Base-by-base conservation (phyloP, 441 rosid species). In the Erodium texanum region DNA sequence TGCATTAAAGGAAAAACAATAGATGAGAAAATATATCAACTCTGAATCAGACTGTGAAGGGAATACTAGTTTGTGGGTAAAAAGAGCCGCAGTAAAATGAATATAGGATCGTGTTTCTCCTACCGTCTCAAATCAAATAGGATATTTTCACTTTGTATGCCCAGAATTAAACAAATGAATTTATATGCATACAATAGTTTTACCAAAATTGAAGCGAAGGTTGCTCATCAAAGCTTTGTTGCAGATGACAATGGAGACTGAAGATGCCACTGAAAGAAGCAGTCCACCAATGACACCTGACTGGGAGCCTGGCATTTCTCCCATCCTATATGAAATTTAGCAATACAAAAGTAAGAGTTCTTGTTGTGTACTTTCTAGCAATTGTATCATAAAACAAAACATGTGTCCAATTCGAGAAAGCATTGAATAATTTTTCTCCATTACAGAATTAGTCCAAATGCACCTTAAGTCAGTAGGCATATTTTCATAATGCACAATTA, bases 141-240 rank as follows among this genome's bases (percentile, higher is more conserved):
- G 58, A 52, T 18, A 6, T 52, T 52, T 52, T 52, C 58, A 52
- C 16, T 5, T 52, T 3, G 27, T n/a, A 52, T 52, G 58, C 20
- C 6, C 3, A 52, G 58, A 16, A 52, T 4, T 52, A 6, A 52
- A 52, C 58, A 52, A 52, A 52, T 52, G 9, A 52, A 52, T 52
- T 52, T 1, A 52, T 52, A 52, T 52, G 58, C 9, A 52, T 20
- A 52, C 58, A 52, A 52, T 52, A 52, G 16, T 16, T 52, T 52
- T 86, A 90, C 99, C 99, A 72, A 94, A 94, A 56, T 96, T 96
- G 82, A 94, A 94, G 76, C 97, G 97, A 22, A 94, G 96, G 74
- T 91, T 88, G 83, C 96, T 87, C 97, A 94, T 94, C 77, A 94
- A 79, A 80, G 99, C 99, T 83, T 94, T 94, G 84, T 94, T 94